Percentiles rank a stretch among this genome's conserved stretches.
phyloP scores from a whole-genome alignment of 768 basidiomycete genomes.

The Suillus americanus region DNA sequence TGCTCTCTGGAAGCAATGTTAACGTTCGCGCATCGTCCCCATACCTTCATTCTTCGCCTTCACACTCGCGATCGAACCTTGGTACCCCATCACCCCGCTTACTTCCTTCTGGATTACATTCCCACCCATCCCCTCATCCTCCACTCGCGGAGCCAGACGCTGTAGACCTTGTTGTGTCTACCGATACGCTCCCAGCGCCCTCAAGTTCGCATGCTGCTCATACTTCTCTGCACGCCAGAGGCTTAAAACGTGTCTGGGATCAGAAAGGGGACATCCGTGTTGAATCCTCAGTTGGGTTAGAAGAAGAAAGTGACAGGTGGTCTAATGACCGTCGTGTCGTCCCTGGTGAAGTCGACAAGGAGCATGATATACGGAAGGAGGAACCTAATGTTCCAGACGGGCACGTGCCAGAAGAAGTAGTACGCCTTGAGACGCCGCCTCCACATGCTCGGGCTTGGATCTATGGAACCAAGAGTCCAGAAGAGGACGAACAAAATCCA shows the following conservation, averaged over 20 bases:
- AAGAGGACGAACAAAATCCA: conserved; percentile 24
- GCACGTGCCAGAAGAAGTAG: conserved; percentile 8
- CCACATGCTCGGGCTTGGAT: conserved; percentile 12
- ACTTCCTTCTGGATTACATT: background rate
- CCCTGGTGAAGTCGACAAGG: conserved; percentile 2
- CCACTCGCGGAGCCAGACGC: conserved; percentile 57
- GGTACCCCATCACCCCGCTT: conserved; percentile 9
- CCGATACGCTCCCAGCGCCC: conserved; percentile 17
- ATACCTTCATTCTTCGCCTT: conserved; percentile 14
- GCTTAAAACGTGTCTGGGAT: conserved; percentile 29
- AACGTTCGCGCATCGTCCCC: conserved; percentile 13
- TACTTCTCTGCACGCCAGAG: conserved; percentile 19
- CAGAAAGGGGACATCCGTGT: background rate
- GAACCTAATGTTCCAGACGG: background rate
- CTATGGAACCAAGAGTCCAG: conserved; percentile 13
- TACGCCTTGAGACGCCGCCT: conserved; percentile 21
- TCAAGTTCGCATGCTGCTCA: conserved; percentile 13
- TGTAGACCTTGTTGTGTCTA: conserved; percentile 76
- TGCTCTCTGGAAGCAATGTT: conserved; percentile 7
- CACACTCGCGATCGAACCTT: conserved; percentile 12
- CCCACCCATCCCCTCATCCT: conserved; percentile 5
- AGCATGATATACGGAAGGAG: background rate
- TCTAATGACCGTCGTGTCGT: conserved; percentile 7
- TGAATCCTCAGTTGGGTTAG: too few species aligned
- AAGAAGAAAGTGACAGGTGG: background rate